These are phyloP conservation scores for Zelonia costaricensis DNA, from an alignment of 208 protist genomes.

Conservation along the genomic window DNA sequence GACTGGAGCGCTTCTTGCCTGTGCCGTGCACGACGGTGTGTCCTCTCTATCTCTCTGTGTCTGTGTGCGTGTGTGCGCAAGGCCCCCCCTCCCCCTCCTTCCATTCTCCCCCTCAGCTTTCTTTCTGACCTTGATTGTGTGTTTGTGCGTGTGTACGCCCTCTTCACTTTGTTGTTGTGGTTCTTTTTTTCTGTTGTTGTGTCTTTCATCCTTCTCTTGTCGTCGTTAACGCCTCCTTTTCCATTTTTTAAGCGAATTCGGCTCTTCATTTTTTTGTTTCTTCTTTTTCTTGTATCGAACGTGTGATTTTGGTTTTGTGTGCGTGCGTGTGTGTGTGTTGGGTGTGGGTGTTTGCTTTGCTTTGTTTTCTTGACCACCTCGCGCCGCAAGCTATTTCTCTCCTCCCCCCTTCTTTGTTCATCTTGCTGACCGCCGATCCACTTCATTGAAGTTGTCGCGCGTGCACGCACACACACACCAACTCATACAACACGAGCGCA, in stretches of 20 bases:
- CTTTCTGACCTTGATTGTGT: not conserved
- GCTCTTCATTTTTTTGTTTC: not conserved
- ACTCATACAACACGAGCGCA: no score
- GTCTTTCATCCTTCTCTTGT: not conserved
- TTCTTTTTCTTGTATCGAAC: not conserved
- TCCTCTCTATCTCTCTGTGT: not conserved
- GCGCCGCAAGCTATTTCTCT: no score
- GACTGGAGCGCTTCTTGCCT: no score
- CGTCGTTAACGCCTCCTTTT: not conserved
- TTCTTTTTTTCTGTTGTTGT: not conserved
- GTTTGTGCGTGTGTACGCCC: not conserved
- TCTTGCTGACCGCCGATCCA: no score
- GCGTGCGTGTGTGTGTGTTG: no score
- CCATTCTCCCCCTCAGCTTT: not conserved
- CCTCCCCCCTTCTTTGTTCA: no score
- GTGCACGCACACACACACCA: no score
- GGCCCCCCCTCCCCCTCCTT: not conserved
- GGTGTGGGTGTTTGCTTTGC: no score
- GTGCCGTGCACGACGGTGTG: no score
- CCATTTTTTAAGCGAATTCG: not conserved
- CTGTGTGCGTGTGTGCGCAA: not conserved
- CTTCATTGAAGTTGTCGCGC: no score
- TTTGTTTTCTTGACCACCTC: no score
- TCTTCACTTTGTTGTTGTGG: not conserved
- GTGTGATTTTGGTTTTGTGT: no score